Conservation (phyloP, 345 rosid genomes). For the Cardiospermum halicacabum region DNA sequence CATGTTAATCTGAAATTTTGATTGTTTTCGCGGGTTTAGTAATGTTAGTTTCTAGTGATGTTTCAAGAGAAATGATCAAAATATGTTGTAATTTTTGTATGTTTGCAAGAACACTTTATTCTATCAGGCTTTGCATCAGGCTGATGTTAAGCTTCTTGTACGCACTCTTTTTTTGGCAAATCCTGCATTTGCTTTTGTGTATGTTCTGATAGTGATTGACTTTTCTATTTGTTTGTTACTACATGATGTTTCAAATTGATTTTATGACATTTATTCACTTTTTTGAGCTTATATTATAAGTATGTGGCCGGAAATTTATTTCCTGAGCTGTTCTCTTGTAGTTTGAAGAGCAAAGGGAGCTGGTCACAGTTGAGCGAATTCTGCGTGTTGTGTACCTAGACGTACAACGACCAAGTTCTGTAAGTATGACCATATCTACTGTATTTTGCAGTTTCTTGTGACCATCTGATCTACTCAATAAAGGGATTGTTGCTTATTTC, state of each 20-base stretch:
- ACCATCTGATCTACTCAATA: not conserved
- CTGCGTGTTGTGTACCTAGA: conserved; percentile 78
- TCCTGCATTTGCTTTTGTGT: not conserved
- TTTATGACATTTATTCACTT: not conserved
- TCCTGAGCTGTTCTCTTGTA: conserved; percentile 23
- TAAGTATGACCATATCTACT: conserved; percentile 28
- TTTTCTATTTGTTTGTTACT: not conserved
- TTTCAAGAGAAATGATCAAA: not conserved
- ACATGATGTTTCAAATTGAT: not conserved
- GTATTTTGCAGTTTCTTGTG: not conserved
- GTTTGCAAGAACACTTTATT: not conserved
- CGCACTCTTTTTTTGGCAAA: not conserved
- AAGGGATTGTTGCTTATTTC: not conserved
- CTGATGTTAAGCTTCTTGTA: not conserved
- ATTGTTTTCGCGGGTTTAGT: not conserved
- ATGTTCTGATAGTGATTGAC: not conserved
- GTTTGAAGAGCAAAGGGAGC: conserved; percentile 96
- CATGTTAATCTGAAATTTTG: not conserved
- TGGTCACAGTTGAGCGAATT: conserved; percentile 72
- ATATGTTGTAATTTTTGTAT: not conserved
- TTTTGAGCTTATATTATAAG: not conserved
- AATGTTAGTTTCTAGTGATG: too few relatives aligned
- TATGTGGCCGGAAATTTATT: not conserved
- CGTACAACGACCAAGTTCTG: conserved; percentile 64
- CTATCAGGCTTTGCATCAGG: not conserved